Base-by-base conservation (phyloP, 2,329 filamentous ascomycete species). In the Aspergillus latus region DNA sequence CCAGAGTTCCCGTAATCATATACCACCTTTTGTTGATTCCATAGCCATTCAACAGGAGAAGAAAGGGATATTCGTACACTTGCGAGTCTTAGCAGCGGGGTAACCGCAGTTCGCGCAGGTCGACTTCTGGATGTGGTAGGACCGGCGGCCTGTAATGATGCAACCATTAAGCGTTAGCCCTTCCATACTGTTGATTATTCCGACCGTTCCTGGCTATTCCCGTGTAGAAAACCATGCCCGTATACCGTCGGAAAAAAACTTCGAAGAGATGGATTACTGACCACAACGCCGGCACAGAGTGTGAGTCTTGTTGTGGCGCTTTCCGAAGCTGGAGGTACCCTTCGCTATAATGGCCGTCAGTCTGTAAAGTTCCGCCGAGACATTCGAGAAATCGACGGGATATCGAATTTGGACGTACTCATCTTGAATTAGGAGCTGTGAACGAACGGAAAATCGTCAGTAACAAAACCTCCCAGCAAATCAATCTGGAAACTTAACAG, bases 111-210 rank as follows among this genome's bases (percentile, higher is more conserved):
- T 86, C 71, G 93, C 80, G 85, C 94, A 99, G 77, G 92, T 95
- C 82, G 96, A 88, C 90, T 99, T 99, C 86, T 99, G 94, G 83
- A 97, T 88, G 88, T 99, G 94, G 81, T 97, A 88, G 74, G 94
- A 96, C 78, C 94, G 92, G 78, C 90, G 89, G 82, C 93, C 92
- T 95, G 72, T 64, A 50, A 57, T 59, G 56, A 59, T 57, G 60
- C 65, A 56, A 61, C 56, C 49, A 54, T 46, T 59, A 75, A 67
- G 64, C 57, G 69, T 74, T 68, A 70, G 69, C 64, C 57, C 53
- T 57, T 59, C 30, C 26, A 21, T 16, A 13, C 54, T 60, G 56
- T 29, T 32, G 42, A 29, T 26, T 16, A 37, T 44, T 32, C 46
- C 42, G 48, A 49, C 47, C 39, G 53, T 47, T 55, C 55, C 44